phyloP scores from a whole-genome alignment of 2,329 filamentous ascomycete species.

The Coleophoma cylindrospora region DNA sequence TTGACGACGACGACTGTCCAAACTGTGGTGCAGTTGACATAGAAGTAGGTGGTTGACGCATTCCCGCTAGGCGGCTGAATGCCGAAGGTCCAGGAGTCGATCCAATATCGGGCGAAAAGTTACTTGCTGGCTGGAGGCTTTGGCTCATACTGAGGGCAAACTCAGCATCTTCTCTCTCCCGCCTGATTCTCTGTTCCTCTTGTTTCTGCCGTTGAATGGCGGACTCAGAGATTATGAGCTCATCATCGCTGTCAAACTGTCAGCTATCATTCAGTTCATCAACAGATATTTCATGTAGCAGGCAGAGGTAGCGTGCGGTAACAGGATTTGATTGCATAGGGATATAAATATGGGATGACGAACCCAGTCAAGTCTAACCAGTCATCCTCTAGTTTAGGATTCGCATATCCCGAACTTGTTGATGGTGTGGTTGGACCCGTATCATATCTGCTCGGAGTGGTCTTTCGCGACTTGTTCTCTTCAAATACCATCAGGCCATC shows the following conservation, averaged over 20 bases:
- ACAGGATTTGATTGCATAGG: background rate
- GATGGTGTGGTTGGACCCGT: conserved; percentile 16
- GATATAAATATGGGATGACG: conserved; percentile 10
- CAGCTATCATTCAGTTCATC: background rate
- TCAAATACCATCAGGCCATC: conserved; percentile 10
- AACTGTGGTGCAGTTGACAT: no score
- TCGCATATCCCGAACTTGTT: conserved; percentile 22
- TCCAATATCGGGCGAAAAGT: background rate
- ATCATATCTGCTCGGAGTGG: conserved; percentile 20
- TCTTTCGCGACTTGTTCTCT: conserved; percentile 23
- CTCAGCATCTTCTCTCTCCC: conserved; percentile 29
- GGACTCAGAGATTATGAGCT: conserved; percentile 13
- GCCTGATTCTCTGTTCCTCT: conserved; percentile 32
- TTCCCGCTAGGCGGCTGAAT: conserved; percentile 21
- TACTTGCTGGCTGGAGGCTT: background rate
- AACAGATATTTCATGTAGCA: background rate
- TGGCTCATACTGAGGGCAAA: conserved; percentile 18
- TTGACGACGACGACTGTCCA: no score
- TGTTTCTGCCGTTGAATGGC: conserved; percentile 19
- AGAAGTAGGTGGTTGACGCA: conserved; percentile 6
- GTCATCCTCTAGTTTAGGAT: conserved; percentile 14
- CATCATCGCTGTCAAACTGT: conserved; percentile 17
- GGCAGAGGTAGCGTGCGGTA: background rate
- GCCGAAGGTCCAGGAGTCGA: conserved; percentile 15
- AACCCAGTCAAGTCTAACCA: conserved; percentile 18